phyloP scores from a whole-genome alignment of 805 yeast genomes.

The Teunomyces cretensis region DNA sequence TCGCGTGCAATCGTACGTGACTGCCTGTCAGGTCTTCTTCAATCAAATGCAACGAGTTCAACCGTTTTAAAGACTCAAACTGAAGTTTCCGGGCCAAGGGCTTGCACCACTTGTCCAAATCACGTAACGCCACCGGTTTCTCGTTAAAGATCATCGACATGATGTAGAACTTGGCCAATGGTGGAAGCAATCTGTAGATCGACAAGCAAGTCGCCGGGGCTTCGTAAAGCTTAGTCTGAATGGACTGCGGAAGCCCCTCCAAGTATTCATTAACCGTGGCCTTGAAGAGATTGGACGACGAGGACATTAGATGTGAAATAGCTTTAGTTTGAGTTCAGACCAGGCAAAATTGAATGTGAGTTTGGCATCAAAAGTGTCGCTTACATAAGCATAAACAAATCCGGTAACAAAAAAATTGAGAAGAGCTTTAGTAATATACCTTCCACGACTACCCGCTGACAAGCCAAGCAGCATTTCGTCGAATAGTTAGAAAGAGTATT shows the following conservation, averaged over 20 bases:
- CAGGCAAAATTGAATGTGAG: too few species aligned
- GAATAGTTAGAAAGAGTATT: not conserved
- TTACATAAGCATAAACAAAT: constrained; percentile 1
- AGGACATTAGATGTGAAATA: constrained; percentile 10
- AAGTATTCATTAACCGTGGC: constrained; percentile 83
- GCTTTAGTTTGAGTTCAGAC: too few species aligned
- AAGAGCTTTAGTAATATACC: constrained; percentile 4
- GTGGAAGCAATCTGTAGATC: constrained; percentile 84
- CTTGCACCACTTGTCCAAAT: constrained; percentile 75
- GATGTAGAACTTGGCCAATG: constrained; percentile 83
- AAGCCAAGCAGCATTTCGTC: not conserved
- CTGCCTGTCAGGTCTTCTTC: constrained; percentile 54
- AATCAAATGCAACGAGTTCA: constrained; percentile 73
- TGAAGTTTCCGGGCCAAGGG: constrained; percentile 57
- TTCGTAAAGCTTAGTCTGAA: constrained; percentile 78
- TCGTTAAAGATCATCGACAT: constrained; percentile 86
- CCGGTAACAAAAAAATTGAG: constrained; percentile 1
- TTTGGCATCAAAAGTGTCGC: not conserved
- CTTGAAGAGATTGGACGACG: constrained; percentile 45
- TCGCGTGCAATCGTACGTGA: constrained; percentile 60
- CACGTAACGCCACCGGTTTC: constrained; percentile 63
- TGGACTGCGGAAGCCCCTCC: constrained; percentile 83
- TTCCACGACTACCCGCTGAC: not conserved
- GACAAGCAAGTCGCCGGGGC: constrained; percentile 92
- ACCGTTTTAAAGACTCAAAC: constrained; percentile 74